Conservation (phyloP, 2,329 filamentous ascomycete genomes). For the Trichoderma harzianum region DNA sequence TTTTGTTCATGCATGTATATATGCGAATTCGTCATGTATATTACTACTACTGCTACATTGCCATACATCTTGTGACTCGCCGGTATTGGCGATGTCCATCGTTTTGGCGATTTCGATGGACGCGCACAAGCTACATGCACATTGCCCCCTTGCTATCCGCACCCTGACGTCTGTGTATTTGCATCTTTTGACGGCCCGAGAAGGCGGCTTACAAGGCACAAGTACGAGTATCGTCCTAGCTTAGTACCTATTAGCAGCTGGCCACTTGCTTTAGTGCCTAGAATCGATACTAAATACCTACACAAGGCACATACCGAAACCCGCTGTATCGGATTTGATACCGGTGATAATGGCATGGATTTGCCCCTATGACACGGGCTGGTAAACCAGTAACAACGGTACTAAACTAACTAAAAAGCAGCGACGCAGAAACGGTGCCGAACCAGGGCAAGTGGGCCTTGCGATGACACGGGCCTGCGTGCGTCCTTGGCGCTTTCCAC, state of each 20-base stretch:
- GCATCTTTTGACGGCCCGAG: not conserved
- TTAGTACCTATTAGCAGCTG: not conserved
- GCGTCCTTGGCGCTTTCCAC: not conserved
- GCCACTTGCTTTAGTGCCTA: not conserved
- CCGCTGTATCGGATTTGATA: not conserved
- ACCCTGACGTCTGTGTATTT: not conserved
- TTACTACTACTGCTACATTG: not conserved
- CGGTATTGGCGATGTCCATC: not conserved
- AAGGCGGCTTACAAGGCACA: not conserved
- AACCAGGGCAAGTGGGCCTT: slow-evolving; percentile 6
- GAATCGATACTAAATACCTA: not conserved
- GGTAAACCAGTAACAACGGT: not conserved
- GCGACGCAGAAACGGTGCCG: slow-evolving; percentile 7
- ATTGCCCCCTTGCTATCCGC: not conserved
- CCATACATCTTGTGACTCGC: slow-evolving; percentile 2
- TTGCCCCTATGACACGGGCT: not conserved
- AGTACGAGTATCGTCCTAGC: not conserved
- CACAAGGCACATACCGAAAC: not conserved
- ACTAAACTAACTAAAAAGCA: not conserved
- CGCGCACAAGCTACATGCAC: not conserved
- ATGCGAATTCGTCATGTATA: slow-evolving; percentile 8
- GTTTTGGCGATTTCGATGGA: not conserved
- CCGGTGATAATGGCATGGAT: not conserved
- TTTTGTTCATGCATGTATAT: slow-evolving; percentile 14
- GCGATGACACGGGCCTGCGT: not conserved